Conservation (phyloP, 2,329 filamentous ascomycete genomes). For the Blumeriella jaapii region DNA sequence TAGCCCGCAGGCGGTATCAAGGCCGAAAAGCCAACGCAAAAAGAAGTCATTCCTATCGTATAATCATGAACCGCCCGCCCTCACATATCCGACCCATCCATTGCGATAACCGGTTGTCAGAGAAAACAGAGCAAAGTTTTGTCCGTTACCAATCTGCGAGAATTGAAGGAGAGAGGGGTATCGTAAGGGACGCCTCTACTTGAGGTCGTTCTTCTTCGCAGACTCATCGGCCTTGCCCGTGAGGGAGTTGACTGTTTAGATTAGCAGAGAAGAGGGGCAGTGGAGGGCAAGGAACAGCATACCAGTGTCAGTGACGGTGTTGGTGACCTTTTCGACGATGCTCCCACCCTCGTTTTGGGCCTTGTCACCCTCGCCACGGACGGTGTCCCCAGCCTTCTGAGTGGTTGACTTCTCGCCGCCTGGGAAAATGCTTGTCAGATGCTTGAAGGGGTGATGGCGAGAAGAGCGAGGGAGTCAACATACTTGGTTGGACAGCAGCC, state of each 20-base stretch:
- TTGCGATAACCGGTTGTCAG: not conserved
- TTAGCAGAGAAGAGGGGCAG: not conserved
- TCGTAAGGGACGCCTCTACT: slow-evolving; percentile 6
- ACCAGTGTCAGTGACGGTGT: slow-evolving; percentile 28
- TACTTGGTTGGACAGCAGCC: slow-evolving; percentile 34
- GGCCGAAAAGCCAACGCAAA: slow-evolving; percentile 2
- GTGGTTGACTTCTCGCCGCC: slow-evolving; percentile 32
- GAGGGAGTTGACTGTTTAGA: slow-evolving; percentile 7
- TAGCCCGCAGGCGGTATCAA: slow-evolving; percentile 9
- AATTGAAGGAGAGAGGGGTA: slow-evolving; percentile 7
- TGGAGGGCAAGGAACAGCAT: not conserved
- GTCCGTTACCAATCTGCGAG: slow-evolving; percentile 3
- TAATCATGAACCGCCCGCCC: slow-evolving; percentile 1
- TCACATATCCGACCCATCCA: slow-evolving; percentile 2
- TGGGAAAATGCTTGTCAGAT: slow-evolving; percentile 4
- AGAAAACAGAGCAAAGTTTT: slow-evolving; percentile 1
- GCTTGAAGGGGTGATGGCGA: not conserved
- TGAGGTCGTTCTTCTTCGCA: slow-evolving; percentile 8
- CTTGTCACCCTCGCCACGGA: slow-evolving; percentile 30
- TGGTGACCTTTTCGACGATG: slow-evolving; percentile 30
- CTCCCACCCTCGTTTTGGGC: slow-evolving; percentile 31
- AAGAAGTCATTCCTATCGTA: slow-evolving; percentile 3
- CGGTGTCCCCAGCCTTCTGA: slow-evolving; percentile 36
- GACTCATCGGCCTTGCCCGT: slow-evolving; percentile 8
- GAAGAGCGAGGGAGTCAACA: slow-evolving; percentile 20